Percentiles rank a stretch among this genome's conserved stretches.
These are phyloP conservation scores for Mesembryanthemum crystallinum DNA, from an alignment of 148 eudicot species.

Conservation along the genomic window DNA sequence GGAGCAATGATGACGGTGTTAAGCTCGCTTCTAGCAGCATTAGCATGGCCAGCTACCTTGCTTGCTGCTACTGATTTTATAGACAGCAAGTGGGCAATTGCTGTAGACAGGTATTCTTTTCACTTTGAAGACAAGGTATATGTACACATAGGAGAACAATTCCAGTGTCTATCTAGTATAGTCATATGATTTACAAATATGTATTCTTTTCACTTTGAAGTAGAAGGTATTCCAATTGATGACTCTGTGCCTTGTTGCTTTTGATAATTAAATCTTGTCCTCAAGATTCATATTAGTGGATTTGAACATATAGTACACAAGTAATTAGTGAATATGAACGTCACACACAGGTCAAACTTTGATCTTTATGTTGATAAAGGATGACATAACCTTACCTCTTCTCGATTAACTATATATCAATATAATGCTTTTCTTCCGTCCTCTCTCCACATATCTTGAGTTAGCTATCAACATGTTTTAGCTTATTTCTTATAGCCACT, in stretches of 20 bases:
- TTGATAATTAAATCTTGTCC: background rate
- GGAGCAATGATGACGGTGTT: constrained; percentile 99
- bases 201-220: no score
- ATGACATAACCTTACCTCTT: background rate
- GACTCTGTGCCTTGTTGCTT: background rate
- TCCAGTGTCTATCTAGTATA: background rate
- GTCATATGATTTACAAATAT: background rate
- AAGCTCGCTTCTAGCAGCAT: constrained; percentile 67
- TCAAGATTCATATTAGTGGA: no score
- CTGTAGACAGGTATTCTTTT: constrained; percentile 74
- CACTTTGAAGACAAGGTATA: background rate
- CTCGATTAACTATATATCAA: background rate
- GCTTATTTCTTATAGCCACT: background rate
- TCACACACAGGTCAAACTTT: background rate
- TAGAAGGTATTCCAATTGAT: background rate
- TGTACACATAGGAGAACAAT: background rate
- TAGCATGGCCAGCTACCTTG: constrained; percentile 96
- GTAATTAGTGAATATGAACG: background rate
- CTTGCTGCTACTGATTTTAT: constrained; percentile 75
- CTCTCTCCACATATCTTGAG: background rate
- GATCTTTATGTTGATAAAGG: background rate
- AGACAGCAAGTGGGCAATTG: constrained; percentile 99
- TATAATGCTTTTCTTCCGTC: background rate
- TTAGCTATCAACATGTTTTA: background rate
- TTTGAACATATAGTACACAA: no score